These are phyloP conservation scores for Didymellaceae sp. DNA, from an alignment of 2,329 filamentous ascomycete species.

Conservation along the genomic window DNA sequence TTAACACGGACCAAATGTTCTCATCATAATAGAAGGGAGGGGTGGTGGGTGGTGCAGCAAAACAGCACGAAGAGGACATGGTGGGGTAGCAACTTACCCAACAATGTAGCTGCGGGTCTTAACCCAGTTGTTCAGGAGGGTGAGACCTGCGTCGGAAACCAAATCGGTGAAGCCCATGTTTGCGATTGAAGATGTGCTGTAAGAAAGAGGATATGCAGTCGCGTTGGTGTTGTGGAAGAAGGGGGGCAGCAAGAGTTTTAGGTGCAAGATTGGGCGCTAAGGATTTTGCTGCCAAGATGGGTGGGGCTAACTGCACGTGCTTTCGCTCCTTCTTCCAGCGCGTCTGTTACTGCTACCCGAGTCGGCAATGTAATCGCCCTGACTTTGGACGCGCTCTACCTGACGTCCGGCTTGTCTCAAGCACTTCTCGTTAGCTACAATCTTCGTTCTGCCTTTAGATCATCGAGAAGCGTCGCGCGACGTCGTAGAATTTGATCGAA, in stretches of 20 bases:
- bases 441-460: background rate
- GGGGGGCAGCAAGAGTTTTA: constrained; percentile 29
- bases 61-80: constrained; percentile 22
- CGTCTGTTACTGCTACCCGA: background rate
- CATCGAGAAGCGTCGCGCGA: constrained; percentile 9
- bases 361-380: background rate
- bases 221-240: constrained; percentile 23
- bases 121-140: constrained; percentile 75
- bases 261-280: constrained; percentile 26
- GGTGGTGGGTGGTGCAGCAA: constrained; percentile 32
- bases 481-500: constrained; percentile 32
- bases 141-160: constrained; percentile 69
- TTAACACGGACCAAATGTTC: constrained; percentile 94
- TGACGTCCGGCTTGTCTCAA: background rate
- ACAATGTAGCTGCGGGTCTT: constrained; percentile 80
- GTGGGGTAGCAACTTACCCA: constrained; percentile 68
- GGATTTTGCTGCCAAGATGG: constrained; percentile 10
- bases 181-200: constrained; percentile 25
- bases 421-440: background rate
- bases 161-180: constrained; percentile 76
- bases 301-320: constrained; percentile 20
- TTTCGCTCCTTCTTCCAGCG: constrained; percentile 1
- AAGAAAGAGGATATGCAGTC: constrained; percentile 17
- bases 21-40: constrained; percentile 69
- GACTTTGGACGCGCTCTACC: background rate